Percentiles rank a stretch among this genome's conserved stretches.
Conservation (phyloP, 139 green algal species). For the Choricystis sp. region DNA sequence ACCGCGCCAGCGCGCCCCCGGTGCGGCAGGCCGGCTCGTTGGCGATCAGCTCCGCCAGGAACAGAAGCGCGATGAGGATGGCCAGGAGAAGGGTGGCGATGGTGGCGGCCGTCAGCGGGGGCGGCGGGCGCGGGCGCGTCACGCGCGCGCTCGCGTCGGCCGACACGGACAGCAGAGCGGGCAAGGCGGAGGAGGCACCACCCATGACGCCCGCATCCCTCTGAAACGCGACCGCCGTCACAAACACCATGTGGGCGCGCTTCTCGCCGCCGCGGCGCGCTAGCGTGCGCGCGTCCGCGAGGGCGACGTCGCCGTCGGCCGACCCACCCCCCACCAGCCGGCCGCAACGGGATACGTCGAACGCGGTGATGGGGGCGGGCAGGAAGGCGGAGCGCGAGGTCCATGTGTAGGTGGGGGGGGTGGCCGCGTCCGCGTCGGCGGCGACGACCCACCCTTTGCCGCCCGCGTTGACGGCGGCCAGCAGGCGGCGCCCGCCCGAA, state of each 20-base stretch:
- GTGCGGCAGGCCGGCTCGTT: too few relatives aligned
- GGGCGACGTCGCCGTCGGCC: slow-evolving; percentile 9
- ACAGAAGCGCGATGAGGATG: too few relatives aligned
- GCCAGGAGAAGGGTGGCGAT: too few relatives aligned
- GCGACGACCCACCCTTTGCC: background rate
- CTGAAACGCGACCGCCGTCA: slow-evolving; percentile 11
- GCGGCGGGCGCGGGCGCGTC: too few relatives aligned
- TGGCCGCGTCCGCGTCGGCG: background rate
- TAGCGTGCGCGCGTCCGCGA: slow-evolving; percentile 2
- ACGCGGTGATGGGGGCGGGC: slow-evolving; percentile 7
- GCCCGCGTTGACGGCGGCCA: background rate
- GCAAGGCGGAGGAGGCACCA: background rate
- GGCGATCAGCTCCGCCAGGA: too few relatives aligned
- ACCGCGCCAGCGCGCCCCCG: too few relatives aligned
- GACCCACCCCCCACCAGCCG: slow-evolving; percentile 1
- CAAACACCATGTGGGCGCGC: slow-evolving; percentile 22
- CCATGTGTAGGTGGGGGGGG: too few relatives aligned
- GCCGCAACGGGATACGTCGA: slow-evolving; percentile 10
- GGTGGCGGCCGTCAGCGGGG: too few relatives aligned
- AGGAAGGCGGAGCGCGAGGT: background rate
- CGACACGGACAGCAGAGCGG: background rate
- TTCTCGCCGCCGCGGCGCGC: background rate
- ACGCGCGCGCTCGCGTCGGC: background rate
- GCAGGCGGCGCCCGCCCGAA: background rate
- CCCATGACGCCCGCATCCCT: background rate